phyloP scores from a whole-genome alignment of 106 monocot species.

The Dioscorea zingiberensis region DNA sequence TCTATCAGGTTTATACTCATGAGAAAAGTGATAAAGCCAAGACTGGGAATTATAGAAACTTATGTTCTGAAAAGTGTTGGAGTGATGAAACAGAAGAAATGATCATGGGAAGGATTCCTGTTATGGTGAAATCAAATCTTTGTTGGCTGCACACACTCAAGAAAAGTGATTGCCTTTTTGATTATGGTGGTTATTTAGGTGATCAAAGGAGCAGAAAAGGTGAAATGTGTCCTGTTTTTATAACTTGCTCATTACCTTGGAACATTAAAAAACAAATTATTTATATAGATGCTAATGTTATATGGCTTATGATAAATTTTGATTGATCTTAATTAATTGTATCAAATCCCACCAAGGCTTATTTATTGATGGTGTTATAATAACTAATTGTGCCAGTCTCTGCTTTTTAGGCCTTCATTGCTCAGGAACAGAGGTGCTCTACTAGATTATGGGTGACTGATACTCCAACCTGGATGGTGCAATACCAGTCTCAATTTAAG shows the following conservation, averaged over 20 bases:
- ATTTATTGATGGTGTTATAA: no score
- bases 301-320: no score
- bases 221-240: constrained; percentile 20
- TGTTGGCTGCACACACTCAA: constrained; percentile 68
- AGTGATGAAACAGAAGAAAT: constrained; percentile 47
- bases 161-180: constrained; percentile 84
- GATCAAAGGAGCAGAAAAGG: constrained; percentile 97
- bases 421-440: constrained; percentile 75
- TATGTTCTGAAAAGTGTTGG: constrained; percentile 32
- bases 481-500: constrained; percentile 49
- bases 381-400: not conserved
- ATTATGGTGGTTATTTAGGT: constrained; percentile 94
- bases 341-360: no score
- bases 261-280: no score
- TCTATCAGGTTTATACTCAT: constrained; percentile 45
- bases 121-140: constrained; percentile 82
- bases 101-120: constrained; percentile 66
- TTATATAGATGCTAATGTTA: no score
- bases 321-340: no score
- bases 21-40: constrained; percentile 66
- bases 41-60: constrained; percentile 41
- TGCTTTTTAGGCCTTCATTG: constrained; percentile 61
- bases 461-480: constrained; percentile 55
- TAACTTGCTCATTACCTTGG: no score
- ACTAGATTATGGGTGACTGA: constrained; percentile 71